Evolutionary conservation across 2,329 filamentous ascomycete genomes (phyloP).

Genomic region (Cladosporium austrohemisphaericum): DNA sequence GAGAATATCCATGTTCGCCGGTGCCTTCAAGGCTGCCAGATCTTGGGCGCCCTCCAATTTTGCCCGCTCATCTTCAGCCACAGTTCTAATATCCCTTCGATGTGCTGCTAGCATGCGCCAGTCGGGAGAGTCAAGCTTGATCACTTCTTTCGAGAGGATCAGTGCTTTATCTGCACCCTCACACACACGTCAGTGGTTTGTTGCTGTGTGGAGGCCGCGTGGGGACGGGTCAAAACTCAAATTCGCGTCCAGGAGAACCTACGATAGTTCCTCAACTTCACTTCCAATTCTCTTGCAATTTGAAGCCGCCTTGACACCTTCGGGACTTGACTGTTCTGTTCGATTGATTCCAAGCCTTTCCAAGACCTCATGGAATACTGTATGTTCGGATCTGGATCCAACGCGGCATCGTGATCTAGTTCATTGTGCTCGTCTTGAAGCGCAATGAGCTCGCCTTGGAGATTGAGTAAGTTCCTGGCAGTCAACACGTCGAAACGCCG

Average conservation of each 20-base stretch:
- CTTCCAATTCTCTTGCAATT: background rate
- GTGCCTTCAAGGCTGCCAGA: conserved; percentile 13
- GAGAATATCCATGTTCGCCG: conserved; percentile 11
- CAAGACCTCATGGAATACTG: background rate
- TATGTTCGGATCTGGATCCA: background rate
- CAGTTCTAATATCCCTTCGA: background rate
- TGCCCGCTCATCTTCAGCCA: background rate
- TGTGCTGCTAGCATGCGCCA: background rate
- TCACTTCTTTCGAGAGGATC: background rate
- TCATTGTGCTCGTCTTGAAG: conserved; percentile 10
- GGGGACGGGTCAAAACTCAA: background rate
- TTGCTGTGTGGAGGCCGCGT: background rate
- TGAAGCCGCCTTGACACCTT: background rate
- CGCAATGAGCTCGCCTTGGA: conserved; percentile 15
- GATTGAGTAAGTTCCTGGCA: conserved; percentile 10
- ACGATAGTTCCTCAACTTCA: conserved; percentile 4
- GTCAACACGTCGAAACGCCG: conserved; percentile 16
- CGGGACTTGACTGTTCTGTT: background rate
- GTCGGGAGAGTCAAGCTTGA: conserved; percentile 4
- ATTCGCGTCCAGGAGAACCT: background rate
- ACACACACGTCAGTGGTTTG: background rate
- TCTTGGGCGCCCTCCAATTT: conserved; percentile 11
- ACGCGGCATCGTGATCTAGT: background rate
- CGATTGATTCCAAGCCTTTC: background rate
- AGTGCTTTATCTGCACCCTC: conserved; percentile 3